A percentile compares a stretch with the other conserved stretches of the same genome.
Evolutionary conservation across 2,329 filamentous ascomycete genomes (phyloP).

Genomic region (Colletotrichum plurivorum): DNA sequence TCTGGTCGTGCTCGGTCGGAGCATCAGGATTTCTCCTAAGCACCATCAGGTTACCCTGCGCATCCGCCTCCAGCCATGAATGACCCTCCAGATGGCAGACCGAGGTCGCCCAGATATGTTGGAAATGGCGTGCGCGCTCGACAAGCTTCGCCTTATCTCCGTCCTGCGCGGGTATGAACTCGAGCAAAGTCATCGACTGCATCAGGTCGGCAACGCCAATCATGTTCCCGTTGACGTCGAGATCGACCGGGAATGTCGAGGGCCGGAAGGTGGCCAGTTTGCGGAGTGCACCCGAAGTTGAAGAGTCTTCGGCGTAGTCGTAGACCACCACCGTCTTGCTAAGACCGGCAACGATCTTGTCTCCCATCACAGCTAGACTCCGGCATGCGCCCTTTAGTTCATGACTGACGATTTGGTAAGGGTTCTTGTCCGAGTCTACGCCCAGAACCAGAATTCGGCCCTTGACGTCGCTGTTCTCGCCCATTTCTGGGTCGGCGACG

Average conservation of each 20-base stretch:
- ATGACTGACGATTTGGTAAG: constrained; percentile 79
- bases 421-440: constrained; percentile 79
- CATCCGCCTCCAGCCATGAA: constrained; percentile 86
- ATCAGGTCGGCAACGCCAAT: constrained; percentile 93
- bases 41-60: constrained; percentile 88
- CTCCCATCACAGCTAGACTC: constrained; percentile 80
- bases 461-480: constrained; percentile 63
- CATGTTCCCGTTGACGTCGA: constrained; percentile 79
- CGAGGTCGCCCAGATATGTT: constrained; percentile 86
- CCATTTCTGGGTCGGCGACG: constrained; percentile 71
- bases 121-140: constrained; percentile 85
- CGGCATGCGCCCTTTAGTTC: constrained; percentile 85
- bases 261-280: constrained; percentile 85
- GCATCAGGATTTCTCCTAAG: constrained; percentile 81
- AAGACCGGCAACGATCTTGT: constrained; percentile 87
- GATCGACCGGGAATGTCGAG: constrained; percentile 85
- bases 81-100: constrained; percentile 80
- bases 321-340: constrained; percentile 84
- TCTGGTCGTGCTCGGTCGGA: constrained; percentile 80
- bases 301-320: constrained; percentile 69
- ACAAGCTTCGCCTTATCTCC: constrained; percentile 74
- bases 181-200: constrained; percentile 88
- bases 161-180: constrained; percentile 73
- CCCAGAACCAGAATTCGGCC: constrained; percentile 91
- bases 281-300: constrained; percentile 69